Evolutionary conservation across 768 basidiomycete genomes (phyloP), one percentile per base, ranked within the genome.

Genomic region (Naematelia aurantialba): DNA sequence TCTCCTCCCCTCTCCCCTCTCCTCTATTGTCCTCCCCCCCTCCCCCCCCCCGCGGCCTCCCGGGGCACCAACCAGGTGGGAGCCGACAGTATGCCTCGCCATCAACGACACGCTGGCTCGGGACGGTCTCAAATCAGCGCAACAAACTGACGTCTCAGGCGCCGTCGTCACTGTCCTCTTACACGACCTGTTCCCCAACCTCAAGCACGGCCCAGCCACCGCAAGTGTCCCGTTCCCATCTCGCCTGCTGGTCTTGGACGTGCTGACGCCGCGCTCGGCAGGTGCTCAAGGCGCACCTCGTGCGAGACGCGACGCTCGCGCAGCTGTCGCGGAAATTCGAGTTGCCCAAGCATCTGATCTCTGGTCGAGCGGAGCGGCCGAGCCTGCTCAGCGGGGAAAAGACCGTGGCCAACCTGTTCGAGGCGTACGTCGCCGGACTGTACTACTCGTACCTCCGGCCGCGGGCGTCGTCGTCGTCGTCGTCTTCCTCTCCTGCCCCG

Each of bases 401-500:
- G 39, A 58, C 61, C 12, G 34, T 47, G 3, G 72, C 69, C 10
- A 63, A 68, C 45, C 21, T 74, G 27, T 69, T 74, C 55, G 72
- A 74, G 59, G 65, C 69, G 12, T 71, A 74, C 56, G 42, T 67
- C 30, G 72, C 66, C 5, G 72, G 67, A 5, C 52, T 74, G 2
- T 71, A 60, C 53, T 55, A 64, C 19, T 69, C 67, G 2, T 65
- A 63, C 46, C 53, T 61, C 31, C 50, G 48, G 27, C 59, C 56
- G 24, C 55, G 59, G 19, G 17, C 50, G 5, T 17, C 30, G 21
- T 5, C 24, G 17, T 55, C 46, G 17, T n/a, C n/a, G n/a, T n/a
- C n/a, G n/a, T n/a, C n/a, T n/a, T n/a, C n/a, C 17, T 39, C 34
- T 39, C 8, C 34, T 8, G 34, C 17, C 5, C 29, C 52, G 22